Evolutionary conservation across 2,329 filamentous ascomycete genomes (phyloP), one percentile per base, ranked within the genome.

Genomic region (Onygena corvina): DNA sequence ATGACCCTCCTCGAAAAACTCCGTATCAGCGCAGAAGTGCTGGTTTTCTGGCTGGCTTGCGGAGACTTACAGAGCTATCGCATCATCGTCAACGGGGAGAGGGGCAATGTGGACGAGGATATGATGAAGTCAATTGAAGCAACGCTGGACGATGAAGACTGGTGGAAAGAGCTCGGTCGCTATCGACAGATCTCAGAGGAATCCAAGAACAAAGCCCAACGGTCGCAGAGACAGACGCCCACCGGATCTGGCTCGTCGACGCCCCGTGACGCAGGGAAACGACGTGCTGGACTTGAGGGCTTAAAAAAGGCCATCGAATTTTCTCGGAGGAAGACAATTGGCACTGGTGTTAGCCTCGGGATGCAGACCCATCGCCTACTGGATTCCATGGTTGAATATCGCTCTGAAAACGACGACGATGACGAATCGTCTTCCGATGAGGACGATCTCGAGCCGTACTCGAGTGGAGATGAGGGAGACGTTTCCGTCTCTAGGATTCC

Each of bases 41-140:
- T 83, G 11, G 87, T 93, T 1, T 88, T 89, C 59, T 92, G 84
- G 77, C 74, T 94, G 33, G 83, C 86, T 1, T 83, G 78, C 45
- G 86, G 86, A 0, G 69, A 78, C 12, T 64, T 93, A 3, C 73
- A 79, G 33, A 83, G 80, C 0, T 93, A 93, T 58, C 81, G 89
- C 55, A 71, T 80, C 23, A 85, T 94, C 50, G 76, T 93, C 46
- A 87, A 92, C 55, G 87, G 85, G 1, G 72, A 75, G 18, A 62
- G 63, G 3, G 65, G 66, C 16, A 67, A 69, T 16, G 66, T 73
- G 9, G 72, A 74, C 45, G 69, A 74, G 3, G 75, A 81, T 46
- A 72, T 74, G 2, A 73, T 79, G 36, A 70, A 74, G 12, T 68
- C 78, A 7, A 79, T 92, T 11, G 75, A 86, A 52, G 73, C 79